Evolutionary conservation across 2,329 filamentous ascomycete genomes (phyloP).

Genomic region (Trichoderma koningiopsis): DNA sequence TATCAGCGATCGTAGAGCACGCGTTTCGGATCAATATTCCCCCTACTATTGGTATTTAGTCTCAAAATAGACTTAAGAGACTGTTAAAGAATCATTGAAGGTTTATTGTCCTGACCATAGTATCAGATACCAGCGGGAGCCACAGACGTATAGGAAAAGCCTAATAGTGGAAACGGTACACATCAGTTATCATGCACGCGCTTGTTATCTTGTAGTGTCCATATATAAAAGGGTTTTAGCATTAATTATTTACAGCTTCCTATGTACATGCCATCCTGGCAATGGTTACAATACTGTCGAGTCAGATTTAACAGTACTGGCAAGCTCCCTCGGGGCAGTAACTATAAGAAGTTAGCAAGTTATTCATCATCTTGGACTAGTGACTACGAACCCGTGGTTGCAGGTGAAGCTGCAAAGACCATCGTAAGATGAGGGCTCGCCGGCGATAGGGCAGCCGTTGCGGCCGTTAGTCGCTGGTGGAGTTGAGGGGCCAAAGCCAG

Average conservation of each 20-base stretch:
- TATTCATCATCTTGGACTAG: background rate
- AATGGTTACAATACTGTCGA: background rate
- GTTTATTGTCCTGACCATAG: too few relatives aligned
- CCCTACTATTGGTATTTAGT: too few relatives aligned
- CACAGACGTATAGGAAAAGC: background rate
- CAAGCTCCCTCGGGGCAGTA: background rate
- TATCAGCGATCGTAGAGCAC: too few relatives aligned
- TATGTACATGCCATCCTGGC: background rate
- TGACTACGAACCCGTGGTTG: background rate
- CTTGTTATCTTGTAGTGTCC: background rate
- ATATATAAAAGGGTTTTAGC: background rate
- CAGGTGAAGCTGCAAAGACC: constrained; percentile 51
- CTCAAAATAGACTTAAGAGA: too few relatives aligned
- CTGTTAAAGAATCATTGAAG: background rate
- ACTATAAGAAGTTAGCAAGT: background rate
- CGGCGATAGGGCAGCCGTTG: constrained; percentile 39
- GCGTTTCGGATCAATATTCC: too few relatives aligned
- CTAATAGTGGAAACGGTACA: background rate
- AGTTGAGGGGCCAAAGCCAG: constrained; percentile 33
- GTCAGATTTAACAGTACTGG: background rate
- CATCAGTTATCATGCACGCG: background rate
- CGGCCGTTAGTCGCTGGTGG: constrained; percentile 32
- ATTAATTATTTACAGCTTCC: background rate
- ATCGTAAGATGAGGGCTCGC: constrained; percentile 42
- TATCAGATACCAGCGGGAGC: too few relatives aligned